These are phyloP conservation scores for Verticillium tricorpus DNA, from an alignment of 2,329 filamentous ascomycete species.

Conservation along the genomic window DNA sequence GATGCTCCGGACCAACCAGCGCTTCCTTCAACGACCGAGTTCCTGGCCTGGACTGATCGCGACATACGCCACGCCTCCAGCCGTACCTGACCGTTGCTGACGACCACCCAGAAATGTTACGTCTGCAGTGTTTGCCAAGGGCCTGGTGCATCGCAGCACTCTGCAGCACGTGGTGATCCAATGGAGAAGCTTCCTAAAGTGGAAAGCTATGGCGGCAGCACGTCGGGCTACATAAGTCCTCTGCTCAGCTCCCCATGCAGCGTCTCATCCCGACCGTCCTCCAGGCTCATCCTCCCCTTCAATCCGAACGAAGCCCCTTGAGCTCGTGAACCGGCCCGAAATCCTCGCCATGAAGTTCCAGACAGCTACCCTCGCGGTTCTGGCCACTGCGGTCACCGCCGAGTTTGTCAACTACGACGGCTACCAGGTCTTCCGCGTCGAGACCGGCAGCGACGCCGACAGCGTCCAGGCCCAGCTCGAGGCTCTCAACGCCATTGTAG, in stretches of 20 bases:
- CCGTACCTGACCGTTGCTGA: not conserved
- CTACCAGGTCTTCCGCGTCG: conserved; percentile 37
- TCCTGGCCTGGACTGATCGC: not conserved
- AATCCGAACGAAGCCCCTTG: not conserved
- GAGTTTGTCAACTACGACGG: conserved; percentile 33
- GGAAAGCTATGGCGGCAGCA: not conserved
- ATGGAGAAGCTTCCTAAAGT: not conserved
- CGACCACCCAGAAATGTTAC: not conserved
- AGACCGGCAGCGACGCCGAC: conserved; percentile 11
- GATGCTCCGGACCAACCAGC: not conserved
- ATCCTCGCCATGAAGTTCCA: not conserved
- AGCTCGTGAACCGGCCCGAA: not conserved
- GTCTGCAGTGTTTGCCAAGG: not conserved
- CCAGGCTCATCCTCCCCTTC: not conserved
- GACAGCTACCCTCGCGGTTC: not conserved
- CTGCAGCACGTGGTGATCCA: not conserved
- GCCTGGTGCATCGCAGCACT: not conserved
- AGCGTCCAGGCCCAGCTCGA: conserved; percentile 12
- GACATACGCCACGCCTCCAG: not conserved
- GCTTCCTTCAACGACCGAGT: not conserved
- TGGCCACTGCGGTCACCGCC: conserved; percentile 4
- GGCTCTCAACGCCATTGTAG: conserved; percentile 15
- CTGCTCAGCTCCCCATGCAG: not conserved
- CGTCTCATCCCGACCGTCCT: not conserved
- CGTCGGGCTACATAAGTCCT: not conserved